Conservation (phyloP, 225 moss, liverwort and hornwort species). For the Pseudisothecium myosuroides region DNA sequence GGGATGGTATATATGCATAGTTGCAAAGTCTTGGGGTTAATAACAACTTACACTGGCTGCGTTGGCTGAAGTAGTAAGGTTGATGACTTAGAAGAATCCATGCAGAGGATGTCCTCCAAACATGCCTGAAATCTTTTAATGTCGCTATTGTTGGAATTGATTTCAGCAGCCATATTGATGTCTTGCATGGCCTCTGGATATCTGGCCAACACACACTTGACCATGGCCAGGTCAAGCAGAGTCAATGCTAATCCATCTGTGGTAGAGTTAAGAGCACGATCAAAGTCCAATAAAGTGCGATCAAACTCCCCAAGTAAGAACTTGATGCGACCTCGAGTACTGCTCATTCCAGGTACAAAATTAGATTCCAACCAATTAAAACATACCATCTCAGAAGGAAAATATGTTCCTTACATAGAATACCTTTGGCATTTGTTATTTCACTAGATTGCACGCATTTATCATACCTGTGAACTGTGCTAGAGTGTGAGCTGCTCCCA, state of each 20-base stretch:
- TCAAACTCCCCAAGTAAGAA: background rate
- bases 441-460: background rate
- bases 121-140: background rate
- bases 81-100: background rate
- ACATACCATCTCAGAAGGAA: too few relatives aligned
- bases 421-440: background rate
- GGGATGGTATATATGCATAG: background rate
- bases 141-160: background rate
- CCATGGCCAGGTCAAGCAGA: background rate
- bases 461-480: background rate
- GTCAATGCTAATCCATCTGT: background rate
- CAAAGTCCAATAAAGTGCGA: background rate
- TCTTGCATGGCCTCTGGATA: background rate
- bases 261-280: background rate
- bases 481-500: background rate
- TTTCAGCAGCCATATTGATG: background rate
- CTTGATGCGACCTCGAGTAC: background rate
- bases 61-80: background rate
- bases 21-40: background rate
- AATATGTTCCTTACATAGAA: too few relatives aligned
- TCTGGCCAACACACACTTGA: background rate
- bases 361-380: background rate
- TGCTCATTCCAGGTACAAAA: background rate
- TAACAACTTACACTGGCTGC: background rate
- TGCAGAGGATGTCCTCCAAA: background rate